phyloP scores from a whole-genome alignment of 495 filamentous ascomycete species.

The Articulospora tetracladia region DNA sequence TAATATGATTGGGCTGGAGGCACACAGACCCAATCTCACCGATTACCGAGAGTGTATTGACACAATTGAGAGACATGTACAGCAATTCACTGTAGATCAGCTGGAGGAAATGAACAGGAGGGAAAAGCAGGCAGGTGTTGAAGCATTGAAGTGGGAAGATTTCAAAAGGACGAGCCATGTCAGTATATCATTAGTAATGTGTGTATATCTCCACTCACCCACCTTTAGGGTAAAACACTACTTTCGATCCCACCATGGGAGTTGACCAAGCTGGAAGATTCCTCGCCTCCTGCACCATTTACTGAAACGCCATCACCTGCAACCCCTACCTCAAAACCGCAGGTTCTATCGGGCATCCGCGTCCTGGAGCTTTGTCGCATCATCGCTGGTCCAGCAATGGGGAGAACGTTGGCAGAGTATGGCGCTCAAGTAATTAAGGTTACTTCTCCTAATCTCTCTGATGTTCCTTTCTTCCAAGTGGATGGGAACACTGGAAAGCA shows the following conservation, averaged over 20 bases:
- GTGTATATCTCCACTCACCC: slow-evolving; percentile 5
- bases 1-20: slow-evolving; percentile 67
- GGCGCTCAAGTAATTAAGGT: slow-evolving; percentile 59
- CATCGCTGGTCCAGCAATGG: slow-evolving; percentile 60
- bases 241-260: slow-evolving; percentile 45
- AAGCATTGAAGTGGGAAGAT: slow-evolving; percentile 60
- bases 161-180: slow-evolving; percentile 61
- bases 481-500: slow-evolving; percentile 72
- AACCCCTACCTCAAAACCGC: slow-evolving; percentile 39
- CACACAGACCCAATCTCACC: slow-evolving; percentile 57
- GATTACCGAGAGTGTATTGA: slow-evolving; percentile 64
- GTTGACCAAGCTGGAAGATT: slow-evolving; percentile 40
- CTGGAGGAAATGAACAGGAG: slow-evolving; percentile 62
- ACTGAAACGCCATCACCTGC: slow-evolving; percentile 29
- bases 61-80: slow-evolving; percentile 62
- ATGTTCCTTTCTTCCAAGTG: slow-evolving; percentile 79
- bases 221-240: slow-evolving; percentile 41
- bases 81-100: slow-evolving; percentile 56
- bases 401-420: slow-evolving; percentile 62
- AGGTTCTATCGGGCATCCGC: slow-evolving; percentile 37
- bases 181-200: slow-evolving; percentile 18
- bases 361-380: slow-evolving; percentile 69
- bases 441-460: slow-evolving; percentile 61
- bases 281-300: slow-evolving; percentile 53
- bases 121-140: slow-evolving; percentile 62